Percentiles rank a stretch among this genome's conserved stretches.
phyloP scores from a whole-genome alignment of 179 eudicot species.

The Gypsophila paniculata region DNA sequence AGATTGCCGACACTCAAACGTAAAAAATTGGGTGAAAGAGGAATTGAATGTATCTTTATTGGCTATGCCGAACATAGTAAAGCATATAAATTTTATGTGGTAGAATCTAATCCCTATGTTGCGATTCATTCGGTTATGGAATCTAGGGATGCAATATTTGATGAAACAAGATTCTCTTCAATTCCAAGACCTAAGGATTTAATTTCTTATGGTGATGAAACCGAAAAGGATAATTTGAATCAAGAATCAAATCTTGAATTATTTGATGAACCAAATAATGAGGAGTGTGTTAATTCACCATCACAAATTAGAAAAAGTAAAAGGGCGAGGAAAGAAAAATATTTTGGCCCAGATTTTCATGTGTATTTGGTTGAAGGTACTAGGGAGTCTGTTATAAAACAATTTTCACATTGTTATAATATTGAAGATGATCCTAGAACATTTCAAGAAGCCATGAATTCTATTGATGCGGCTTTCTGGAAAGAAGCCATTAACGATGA shows the following conservation, averaged over 20 bases:
- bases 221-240: background rate
- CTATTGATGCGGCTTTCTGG: background rate
- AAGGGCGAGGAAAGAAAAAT: background rate
- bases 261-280: background rate
- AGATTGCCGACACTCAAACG: background rate
- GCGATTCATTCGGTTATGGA: background rate
- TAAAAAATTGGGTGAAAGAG: background rate
- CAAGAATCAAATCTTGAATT: background rate
- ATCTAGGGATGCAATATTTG: background rate
- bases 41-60: background rate
- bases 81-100: background rate
- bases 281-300: background rate
- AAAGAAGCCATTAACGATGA: background rate
- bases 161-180: background rate
- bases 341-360: background rate
- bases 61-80: constrained; percentile 3
- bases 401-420: background rate
- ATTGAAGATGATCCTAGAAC: background rate
- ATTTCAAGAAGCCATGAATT: background rate
- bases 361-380: background rate
- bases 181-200: background rate
- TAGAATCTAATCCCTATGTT: background rate
- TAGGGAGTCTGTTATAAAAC: background rate
- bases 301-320: background rate
- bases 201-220: background rate